Percentiles rank a stretch among this genome's conserved stretches.
phyloP scores from a whole-genome alignment of 2,329 filamentous ascomycete genomes.

The Colletotrichum endophyticum region DNA sequence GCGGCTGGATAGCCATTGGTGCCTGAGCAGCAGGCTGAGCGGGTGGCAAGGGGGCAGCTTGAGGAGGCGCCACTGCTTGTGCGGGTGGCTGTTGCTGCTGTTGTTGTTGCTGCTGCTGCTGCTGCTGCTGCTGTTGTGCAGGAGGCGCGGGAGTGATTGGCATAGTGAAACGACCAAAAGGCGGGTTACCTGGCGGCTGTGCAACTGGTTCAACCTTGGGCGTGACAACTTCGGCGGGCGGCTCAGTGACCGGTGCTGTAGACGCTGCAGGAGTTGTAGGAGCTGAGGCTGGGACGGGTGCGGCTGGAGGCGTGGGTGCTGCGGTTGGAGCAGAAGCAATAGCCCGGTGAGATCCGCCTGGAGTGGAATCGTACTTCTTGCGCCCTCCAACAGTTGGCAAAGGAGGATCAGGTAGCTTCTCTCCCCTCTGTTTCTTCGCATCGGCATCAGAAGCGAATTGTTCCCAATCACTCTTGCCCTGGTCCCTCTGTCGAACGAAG shows the following conservation, averaged over 20 bases:
- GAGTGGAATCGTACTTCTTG: constrained; percentile 54
- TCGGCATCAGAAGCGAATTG: constrained; percentile 65
- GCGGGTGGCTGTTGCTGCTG: constrained; percentile 19
- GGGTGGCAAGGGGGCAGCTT: constrained; percentile 19
- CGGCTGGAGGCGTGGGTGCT: constrained; percentile 24
- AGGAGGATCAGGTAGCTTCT: constrained; percentile 65
- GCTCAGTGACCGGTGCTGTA: constrained; percentile 35
- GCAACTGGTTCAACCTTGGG: constrained; percentile 48
- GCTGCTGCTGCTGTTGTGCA: constrained; percentile 27
- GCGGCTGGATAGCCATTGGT: constrained; percentile 32
- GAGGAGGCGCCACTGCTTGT: constrained; percentile 7
- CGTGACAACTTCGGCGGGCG: constrained; percentile 47
- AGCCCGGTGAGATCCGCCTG: constrained; percentile 42
- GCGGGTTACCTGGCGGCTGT: constrained; percentile 38
- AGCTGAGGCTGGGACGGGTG: constrained; percentile 29
- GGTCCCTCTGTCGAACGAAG: constrained; percentile 67
- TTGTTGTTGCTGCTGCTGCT: constrained; percentile 26
- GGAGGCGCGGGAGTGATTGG: constrained; percentile 50
- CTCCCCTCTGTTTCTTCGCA: constrained; percentile 56
- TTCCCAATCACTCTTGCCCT: constrained; percentile 64
- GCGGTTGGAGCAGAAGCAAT: constrained; percentile 43
- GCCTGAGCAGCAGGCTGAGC: constrained; percentile 19
- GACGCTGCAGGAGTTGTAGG: constrained; percentile 44
- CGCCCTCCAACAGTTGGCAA: constrained; percentile 57
- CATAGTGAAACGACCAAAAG: constrained; percentile 48